These are phyloP conservation scores for Ceratocystiopsis minuta DNA, from an alignment of 2,329 filamentous ascomycete genomes.

Conservation along the genomic window DNA sequence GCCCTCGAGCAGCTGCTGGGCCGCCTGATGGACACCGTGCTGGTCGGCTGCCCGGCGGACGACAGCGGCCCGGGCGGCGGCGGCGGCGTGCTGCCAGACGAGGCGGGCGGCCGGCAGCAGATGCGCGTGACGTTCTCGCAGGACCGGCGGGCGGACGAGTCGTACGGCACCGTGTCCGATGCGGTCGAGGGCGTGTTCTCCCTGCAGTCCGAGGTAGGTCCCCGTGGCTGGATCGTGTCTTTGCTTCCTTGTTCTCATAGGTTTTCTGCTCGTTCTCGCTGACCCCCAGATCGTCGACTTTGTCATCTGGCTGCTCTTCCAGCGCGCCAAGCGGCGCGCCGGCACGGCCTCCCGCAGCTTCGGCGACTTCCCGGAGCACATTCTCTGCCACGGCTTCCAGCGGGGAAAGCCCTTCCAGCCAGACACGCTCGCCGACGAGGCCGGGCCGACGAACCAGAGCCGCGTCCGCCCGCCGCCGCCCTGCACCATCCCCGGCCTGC, in stretches of 20 bases:
- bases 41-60: constrained; percentile 37
- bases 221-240: no score
- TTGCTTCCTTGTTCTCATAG: constrained; percentile 3
- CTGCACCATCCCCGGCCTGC: constrained; percentile 43
- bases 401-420: constrained; percentile 19
- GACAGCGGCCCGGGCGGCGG: no score
- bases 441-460: background rate
- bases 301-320: constrained; percentile 61
- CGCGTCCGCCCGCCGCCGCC: background rate
- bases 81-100: no score
- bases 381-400: constrained; percentile 72
- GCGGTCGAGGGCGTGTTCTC: constrained; percentile 25
- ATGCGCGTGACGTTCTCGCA: constrained; percentile 47
- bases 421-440: background rate
- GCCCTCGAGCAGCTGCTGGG: constrained; percentile 26
- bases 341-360: background rate
- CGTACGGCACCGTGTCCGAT: constrained; percentile 33
- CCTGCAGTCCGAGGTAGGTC: constrained; percentile 46
- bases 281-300: constrained; percentile 53
- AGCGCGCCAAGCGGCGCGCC: constrained; percentile 25
- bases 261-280: background rate
- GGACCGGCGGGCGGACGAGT: constrained; percentile 31
- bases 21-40: constrained; percentile 46
- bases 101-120: constrained; percentile 30
- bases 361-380: constrained; percentile 3